These are phyloP conservation scores for Fusarium ramigenum DNA, from an alignment of 2,329 filamentous ascomycete species.

Conservation along the genomic window DNA sequence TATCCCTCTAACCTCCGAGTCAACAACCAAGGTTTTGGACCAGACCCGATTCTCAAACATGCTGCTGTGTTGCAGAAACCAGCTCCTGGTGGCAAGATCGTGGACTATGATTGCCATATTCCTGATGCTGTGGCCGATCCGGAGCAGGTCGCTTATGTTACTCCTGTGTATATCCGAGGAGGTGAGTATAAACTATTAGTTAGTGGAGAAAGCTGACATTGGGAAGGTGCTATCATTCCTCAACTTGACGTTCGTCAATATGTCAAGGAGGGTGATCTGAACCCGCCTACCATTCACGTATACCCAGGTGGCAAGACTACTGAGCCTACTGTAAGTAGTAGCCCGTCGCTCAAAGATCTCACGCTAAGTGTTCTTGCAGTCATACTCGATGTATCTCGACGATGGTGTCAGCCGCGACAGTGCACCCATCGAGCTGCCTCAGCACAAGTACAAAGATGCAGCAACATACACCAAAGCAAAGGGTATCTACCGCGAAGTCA, in stretches of 20 bases:
- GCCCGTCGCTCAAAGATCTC: rapidly evolving
- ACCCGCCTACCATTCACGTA: neutral
- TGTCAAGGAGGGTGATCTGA: neutral
- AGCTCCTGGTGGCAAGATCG: neutral
- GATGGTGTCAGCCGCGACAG: neutral
- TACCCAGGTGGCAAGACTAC: neutral
- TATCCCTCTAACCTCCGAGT: neutral
- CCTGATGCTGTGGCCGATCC: neutral
- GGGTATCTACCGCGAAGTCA: neutral
- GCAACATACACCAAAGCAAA: neutral
- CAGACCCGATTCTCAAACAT: neutral
- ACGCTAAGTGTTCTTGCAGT: neutral
- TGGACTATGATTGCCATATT: neutral
- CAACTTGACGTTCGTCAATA: neutral
- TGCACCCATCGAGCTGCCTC: neutral
- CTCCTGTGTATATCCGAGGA: neutral
- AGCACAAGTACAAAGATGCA: neutral
- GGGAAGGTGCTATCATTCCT: neutral
- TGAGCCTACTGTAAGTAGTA: neutral
- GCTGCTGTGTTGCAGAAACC: neutral
- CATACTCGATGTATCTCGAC: conserved; percentile 4
- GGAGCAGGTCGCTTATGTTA: neutral
- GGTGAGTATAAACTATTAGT: rapidly evolving
- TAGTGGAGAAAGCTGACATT: neutral
- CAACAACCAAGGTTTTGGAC: neutral